A percentile compares a stretch with the other conserved stretches of the same genome.
Evolutionary conservation across 78 protist genomes (phyloP).

Genomic region (Emiliania huxleyi): DNA sequence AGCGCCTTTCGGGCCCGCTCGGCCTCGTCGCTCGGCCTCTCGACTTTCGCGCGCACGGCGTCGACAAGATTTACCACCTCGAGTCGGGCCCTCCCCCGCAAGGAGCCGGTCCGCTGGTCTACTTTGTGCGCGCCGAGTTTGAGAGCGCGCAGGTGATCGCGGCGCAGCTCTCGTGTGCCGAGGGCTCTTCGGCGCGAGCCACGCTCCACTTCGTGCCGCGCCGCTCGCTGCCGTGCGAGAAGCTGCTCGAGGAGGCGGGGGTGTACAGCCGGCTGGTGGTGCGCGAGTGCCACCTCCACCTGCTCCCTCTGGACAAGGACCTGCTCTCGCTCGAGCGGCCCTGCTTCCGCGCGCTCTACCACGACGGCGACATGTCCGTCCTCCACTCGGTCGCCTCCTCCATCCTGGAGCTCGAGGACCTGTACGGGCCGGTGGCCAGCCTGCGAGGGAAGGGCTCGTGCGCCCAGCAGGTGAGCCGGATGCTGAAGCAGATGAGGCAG

Average conservation of each 20-base stretch:
- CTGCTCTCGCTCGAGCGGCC: slow-evolving; percentile 77
- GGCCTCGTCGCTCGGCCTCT: slow-evolving; percentile 64
- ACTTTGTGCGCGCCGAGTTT: slow-evolving; percentile 73
- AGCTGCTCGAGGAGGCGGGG: slow-evolving; percentile 79
- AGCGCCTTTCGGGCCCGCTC: slow-evolving; percentile 73
- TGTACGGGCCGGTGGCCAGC: slow-evolving; percentile 79
- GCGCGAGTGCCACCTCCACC: slow-evolving; percentile 58
- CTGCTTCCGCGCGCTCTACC: slow-evolving; percentile 54
- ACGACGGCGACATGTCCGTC: slow-evolving; percentile 73
- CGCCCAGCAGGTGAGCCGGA: slow-evolving; percentile 44
- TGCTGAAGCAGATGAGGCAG: slow-evolving; percentile 56
- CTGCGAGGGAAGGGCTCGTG: slow-evolving; percentile 75
- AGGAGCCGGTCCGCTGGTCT: slow-evolving; percentile 49
- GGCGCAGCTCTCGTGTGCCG: neutral
- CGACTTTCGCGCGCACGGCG: slow-evolving; percentile 65
- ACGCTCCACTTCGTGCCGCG: slow-evolving; percentile 74
- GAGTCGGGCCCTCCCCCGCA: slow-evolving; percentile 52
- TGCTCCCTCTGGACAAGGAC: slow-evolving; percentile 86
- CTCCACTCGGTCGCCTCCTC: slow-evolving; percentile 66
- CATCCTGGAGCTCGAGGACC: slow-evolving; percentile 71
- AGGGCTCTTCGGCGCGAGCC: neutral
- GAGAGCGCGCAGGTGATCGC: neutral
- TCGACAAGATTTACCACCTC: slow-evolving; percentile 72
- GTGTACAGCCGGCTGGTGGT: slow-evolving; percentile 48
- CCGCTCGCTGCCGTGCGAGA: slow-evolving; percentile 66